Evolutionary conservation across 805 yeast species (phyloP), one percentile per base, ranked within the genome.

Genomic region (Wickerhamiella galacta): DNA sequence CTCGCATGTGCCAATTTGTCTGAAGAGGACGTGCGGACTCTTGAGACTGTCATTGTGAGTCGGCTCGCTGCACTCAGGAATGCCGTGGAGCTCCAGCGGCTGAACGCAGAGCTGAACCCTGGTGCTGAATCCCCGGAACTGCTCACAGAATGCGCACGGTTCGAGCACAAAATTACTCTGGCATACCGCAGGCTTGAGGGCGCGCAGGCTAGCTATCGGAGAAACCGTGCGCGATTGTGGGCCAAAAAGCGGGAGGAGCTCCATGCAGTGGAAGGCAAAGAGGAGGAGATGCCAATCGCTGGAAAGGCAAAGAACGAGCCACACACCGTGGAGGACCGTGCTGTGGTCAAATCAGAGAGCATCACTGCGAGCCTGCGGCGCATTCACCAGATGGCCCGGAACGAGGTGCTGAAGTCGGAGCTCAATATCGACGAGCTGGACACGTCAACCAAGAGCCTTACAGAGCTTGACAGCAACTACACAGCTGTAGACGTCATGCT

Each of bases 371-470:
- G 48, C 8, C 42, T 53, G 29, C 40, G 45, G 12, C 46, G 58
- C 12, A 48, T 57, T 30, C 58, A 47, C 30, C 44, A 38, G 16
- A 36, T 59, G 46, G 59, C 61, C 21, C 58, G 54, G 36, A 48
- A 52, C 14, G 62, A 58, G 36, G 48, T 58, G n/a, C 39, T 54
- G 17, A 52, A 54, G 32, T 47, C 57, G 3, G 47, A 47, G 24
- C 38, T 57, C 24, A 57, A 59, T 33, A 44, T 59, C 28, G 56
- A 50, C 24, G 58, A 52, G 38, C 50, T 58, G n/a, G 61, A 58
- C 16, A 44, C 45, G 25, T 47, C 58, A 16, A 49, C 60, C n/a
- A 41, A 45, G 23, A 37, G 52, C 9, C 45, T 60, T 21, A 35
- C 38, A 17, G 49, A 47, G 26, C 48, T 60, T 17, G 51, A 51